phyloP scores from a whole-genome alignment of 495 filamentous ascomycete genomes.

The Penicillium maclennaniae region DNA sequence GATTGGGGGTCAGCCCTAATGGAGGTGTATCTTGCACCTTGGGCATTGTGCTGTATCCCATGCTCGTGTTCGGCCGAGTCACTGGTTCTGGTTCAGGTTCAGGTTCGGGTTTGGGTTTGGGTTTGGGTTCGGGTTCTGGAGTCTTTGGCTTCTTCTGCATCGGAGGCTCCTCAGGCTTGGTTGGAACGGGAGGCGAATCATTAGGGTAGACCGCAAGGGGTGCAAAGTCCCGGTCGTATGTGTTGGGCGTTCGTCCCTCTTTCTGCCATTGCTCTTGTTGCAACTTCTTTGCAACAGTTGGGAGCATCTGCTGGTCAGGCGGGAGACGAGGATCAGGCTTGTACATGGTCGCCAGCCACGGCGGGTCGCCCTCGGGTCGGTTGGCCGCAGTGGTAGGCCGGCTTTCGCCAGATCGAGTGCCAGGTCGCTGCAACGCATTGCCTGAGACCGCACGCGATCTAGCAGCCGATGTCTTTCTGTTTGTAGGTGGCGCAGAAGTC shows the following conservation, averaged over 20 bases:
- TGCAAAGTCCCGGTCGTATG: slow-evolving; percentile 79
- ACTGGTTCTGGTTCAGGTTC: slow-evolving; percentile 30
- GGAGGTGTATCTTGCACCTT: slow-evolving; percentile 45
- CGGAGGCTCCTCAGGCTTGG: slow-evolving; percentile 24
- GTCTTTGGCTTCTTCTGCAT: slow-evolving; percentile 29
- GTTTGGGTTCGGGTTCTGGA: slow-evolving; percentile 32
- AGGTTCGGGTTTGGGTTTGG: slow-evolving; percentile 28
- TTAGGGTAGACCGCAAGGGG: slow-evolving; percentile 62
- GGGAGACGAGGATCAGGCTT: slow-evolving; percentile 93
- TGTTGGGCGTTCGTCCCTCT: slow-evolving; percentile 75
- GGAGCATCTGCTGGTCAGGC: slow-evolving; percentile 91
- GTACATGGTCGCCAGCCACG: slow-evolving; percentile 92
- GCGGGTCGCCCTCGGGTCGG: slow-evolving; percentile 88
- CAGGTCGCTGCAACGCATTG: slow-evolving; percentile 51
- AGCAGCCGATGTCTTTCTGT: slow-evolving; percentile 32
- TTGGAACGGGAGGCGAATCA: slow-evolving; percentile 21
- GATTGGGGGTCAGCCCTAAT: slow-evolving; percentile 28
- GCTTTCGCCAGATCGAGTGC: slow-evolving; percentile 58
- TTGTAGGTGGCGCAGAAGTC: slow-evolving; percentile 38
- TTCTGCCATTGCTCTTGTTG: slow-evolving; percentile 94
- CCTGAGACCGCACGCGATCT: slow-evolving; percentile 37
- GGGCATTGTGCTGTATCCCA: slow-evolving; percentile 53
- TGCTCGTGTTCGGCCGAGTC: slow-evolving; percentile 37
- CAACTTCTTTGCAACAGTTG: slow-evolving; percentile 86
- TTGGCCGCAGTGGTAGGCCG: slow-evolving; percentile 59